Evolutionary conservation across 2,329 filamentous ascomycete species (phyloP).

Genomic region (Teratosphaeria zuluensis): DNA sequence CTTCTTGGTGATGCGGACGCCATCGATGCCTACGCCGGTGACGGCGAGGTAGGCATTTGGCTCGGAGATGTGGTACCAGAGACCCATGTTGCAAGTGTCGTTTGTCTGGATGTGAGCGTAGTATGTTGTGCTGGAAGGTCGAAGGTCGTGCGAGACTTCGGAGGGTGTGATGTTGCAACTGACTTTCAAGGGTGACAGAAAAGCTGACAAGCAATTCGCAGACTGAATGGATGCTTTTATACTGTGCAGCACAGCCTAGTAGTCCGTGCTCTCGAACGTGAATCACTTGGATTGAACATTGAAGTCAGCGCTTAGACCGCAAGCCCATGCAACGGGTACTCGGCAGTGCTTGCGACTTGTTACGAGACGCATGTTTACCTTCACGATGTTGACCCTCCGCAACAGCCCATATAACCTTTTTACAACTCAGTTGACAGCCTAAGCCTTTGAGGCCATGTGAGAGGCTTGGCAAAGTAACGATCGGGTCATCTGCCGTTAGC

Average conservation of each 20-base stretch:
- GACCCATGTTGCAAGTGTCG: not conserved
- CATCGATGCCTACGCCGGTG: conserved; percentile 59
- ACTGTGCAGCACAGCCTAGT: not conserved
- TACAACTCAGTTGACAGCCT: not conserved
- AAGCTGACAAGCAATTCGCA: not conserved
- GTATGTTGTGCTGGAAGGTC: not conserved
- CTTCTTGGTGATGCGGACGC: conserved; percentile 70
- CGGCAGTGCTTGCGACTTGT: not conserved
- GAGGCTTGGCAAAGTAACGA: not conserved
- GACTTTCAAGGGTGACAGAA: not conserved
- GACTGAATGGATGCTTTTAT: not conserved
- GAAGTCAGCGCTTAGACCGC: not conserved
- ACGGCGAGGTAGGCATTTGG: conserved; percentile 61
- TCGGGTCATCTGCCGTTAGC: not conserved
- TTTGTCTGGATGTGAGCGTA: not conserved
- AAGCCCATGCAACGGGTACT: too few species aligned
- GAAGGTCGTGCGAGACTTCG: not conserved
- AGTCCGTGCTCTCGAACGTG: not conserved
- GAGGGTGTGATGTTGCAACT: not conserved
- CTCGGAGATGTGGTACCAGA: conserved; percentile 49
- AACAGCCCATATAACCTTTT: not conserved
- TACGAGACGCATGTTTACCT: not conserved
- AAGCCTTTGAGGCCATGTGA: not conserved
- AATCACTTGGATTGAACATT: not conserved
- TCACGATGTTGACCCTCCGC: not conserved